Conservation (phyloP, 2,329 filamentous ascomycete species). For the Fusarium neocosmosporiellum region DNA sequence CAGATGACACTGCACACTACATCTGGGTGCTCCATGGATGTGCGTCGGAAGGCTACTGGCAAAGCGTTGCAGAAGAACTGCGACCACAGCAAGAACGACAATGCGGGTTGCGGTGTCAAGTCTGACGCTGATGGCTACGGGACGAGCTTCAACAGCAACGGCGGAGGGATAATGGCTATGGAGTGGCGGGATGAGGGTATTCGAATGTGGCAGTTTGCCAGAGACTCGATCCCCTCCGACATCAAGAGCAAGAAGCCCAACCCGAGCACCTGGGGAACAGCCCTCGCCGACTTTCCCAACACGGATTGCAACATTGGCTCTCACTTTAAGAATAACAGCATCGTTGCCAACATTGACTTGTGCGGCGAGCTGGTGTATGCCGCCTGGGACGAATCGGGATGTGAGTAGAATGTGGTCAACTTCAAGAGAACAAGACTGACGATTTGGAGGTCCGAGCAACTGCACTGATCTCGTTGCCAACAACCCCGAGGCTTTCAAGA, state of each 20-base stretch:
- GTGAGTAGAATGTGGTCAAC: constrained; percentile 42
- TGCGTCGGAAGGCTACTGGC: constrained; percentile 66
- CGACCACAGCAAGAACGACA: constrained; percentile 60
- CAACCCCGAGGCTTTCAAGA: constrained; percentile 64
- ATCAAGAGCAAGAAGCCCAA: constrained; percentile 65
- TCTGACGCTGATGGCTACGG: constrained; percentile 60
- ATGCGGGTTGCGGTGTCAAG: constrained; percentile 68
- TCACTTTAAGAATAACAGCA: constrained; percentile 74
- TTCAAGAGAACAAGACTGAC: not conserved
- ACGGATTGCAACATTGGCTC: constrained; percentile 69
- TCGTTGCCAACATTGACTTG: constrained; percentile 74
- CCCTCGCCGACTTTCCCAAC: constrained; percentile 72
- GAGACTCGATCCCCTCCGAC: constrained; percentile 61
- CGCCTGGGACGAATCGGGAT: constrained; percentile 59
- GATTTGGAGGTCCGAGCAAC: constrained; percentile 60
- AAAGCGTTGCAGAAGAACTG: constrained; percentile 57
- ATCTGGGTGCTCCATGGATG: constrained; percentile 61
- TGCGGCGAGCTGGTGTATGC: constrained; percentile 68
- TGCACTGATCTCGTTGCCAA: constrained; percentile 69
- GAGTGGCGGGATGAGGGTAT: constrained; percentile 72
- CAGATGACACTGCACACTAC: constrained; percentile 70
- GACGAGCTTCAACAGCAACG: constrained; percentile 60
- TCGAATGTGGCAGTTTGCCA: constrained; percentile 70
- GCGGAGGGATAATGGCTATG: constrained; percentile 70
- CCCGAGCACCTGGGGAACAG: constrained; percentile 70